Evolutionary conservation across 208 protist species (phyloP).

Genomic region (Kentomonas sorsogonicus): DNA sequence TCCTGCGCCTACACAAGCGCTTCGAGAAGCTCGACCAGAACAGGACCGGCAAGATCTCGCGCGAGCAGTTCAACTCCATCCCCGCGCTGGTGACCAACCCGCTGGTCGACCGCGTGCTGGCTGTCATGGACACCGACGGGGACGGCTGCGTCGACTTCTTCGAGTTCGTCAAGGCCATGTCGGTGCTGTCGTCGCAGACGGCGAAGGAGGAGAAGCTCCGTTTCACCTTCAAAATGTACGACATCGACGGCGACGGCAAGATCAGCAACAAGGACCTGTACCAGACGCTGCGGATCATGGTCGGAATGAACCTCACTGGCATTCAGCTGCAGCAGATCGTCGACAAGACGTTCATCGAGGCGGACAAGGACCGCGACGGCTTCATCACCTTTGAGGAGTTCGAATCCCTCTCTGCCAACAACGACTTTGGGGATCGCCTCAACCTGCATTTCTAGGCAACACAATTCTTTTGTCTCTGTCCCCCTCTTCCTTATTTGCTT

Average conservation of each 20-base stretch:
- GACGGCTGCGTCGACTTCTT: slow-evolving; percentile 77
- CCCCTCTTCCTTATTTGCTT: not conserved
- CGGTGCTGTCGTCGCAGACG: slow-evolving; percentile 68
- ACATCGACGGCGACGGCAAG: slow-evolving; percentile 91
- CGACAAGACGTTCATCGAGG: slow-evolving; percentile 94
- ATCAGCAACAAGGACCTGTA: slow-evolving; percentile 93
- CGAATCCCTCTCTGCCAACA: slow-evolving; percentile 53
- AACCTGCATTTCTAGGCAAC: slow-evolving; percentile 70
- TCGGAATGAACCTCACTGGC: slow-evolving; percentile 84
- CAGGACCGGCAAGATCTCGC: slow-evolving; percentile 60
- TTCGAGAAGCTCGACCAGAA: slow-evolving; percentile 81
- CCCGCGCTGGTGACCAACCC: slow-evolving; percentile 79
- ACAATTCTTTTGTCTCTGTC: not conserved
- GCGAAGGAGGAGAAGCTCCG: slow-evolving; percentile 76
- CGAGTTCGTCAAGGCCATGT: slow-evolving; percentile 78
- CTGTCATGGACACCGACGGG: slow-evolving; percentile 72
- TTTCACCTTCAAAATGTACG: slow-evolving; percentile 94
- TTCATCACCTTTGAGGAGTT: slow-evolving; percentile 93
- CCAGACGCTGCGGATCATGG: slow-evolving; percentile 91
- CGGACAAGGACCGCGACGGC: slow-evolving; percentile 84
- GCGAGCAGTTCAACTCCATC: slow-evolving; percentile 64
- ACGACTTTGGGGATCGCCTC: slow-evolving; percentile 78
- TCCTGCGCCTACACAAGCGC: slow-evolving; percentile 76
- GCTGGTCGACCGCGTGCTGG: slow-evolving; percentile 73
- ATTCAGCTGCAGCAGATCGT: slow-evolving; percentile 94